Conservation (phyloP, 768 basidiomycete species). For the Amyloporia xantha region DNA sequence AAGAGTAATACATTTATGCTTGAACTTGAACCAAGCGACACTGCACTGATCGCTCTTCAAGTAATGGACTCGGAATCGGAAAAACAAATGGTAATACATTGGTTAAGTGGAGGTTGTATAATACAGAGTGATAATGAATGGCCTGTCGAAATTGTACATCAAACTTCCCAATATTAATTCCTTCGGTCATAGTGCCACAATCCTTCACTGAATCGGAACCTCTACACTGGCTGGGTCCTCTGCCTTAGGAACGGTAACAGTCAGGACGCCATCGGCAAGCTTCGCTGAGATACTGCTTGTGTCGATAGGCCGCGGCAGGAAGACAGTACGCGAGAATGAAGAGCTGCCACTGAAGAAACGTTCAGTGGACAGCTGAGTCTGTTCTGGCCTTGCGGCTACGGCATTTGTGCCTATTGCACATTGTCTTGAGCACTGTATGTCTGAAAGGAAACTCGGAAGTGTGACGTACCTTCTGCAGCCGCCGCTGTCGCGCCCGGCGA, state of each 20-base stretch:
- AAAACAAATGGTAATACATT: neutral
- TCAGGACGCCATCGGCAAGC: slow-evolving; percentile 64
- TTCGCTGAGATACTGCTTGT: slow-evolving; percentile 52
- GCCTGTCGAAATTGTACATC: too few species aligned
- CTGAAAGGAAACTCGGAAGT: neutral
- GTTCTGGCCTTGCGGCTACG: slow-evolving; percentile 14
- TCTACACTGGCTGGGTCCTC: slow-evolving; percentile 51
- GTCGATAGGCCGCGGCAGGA: slow-evolving; percentile 62
- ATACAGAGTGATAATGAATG: neutral
- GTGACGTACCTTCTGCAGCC: slow-evolving; percentile 16
- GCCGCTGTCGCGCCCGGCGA: slow-evolving; percentile 10
- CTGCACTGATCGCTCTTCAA: too few species aligned
- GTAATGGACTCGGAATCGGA: too few species aligned
- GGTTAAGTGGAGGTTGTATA: neutral
- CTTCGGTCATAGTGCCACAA: too few species aligned
- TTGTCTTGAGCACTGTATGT: slow-evolving; percentile 7
- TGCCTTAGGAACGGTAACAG: slow-evolving; percentile 50
- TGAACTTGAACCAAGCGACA: too few species aligned
- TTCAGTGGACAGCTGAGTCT: slow-evolving; percentile 51
- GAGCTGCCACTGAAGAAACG: slow-evolving; percentile 50
- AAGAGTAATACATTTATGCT: too few species aligned
- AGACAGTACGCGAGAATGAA: slow-evolving; percentile 62
- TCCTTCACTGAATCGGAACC: slow-evolving; percentile 33
- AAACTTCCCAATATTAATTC: too few species aligned
- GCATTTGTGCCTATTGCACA: slow-evolving; percentile 13